phyloP scores from a whole-genome alignment of 345 rosid species.

The Diplotaxis tenuifolia region DNA sequence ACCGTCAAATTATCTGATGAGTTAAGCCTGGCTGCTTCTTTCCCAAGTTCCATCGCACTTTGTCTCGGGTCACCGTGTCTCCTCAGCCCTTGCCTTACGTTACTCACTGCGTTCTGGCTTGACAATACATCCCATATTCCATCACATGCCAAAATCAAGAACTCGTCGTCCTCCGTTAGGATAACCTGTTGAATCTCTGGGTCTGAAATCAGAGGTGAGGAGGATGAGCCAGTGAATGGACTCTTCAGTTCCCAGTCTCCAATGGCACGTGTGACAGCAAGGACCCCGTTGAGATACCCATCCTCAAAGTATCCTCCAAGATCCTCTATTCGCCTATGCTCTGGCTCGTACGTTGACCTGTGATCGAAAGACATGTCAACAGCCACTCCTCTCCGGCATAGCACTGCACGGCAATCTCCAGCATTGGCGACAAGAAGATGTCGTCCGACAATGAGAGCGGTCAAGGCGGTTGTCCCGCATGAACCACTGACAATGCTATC shows the following conservation, averaged over 20 bases:
- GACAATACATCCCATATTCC: constrained; percentile 85
- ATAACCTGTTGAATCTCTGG: constrained; percentile 68
- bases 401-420: constrained; percentile 87
- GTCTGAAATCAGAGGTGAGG: constrained; percentile 73
- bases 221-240: constrained; percentile 19
- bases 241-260: constrained; percentile 79
- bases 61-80: constrained; percentile 67
- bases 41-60: constrained; percentile 69
- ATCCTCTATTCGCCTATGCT: constrained; percentile 59
- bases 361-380: constrained; percentile 79
- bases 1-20: constrained; percentile 71
- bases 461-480: constrained; percentile 87
- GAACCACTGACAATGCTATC: constrained; percentile 46
- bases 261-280: constrained; percentile 74
- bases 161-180: constrained; percentile 71
- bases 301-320: constrained; percentile 63
- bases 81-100: constrained; percentile 64
- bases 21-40: constrained; percentile 67
- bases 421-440: constrained; percentile 79
- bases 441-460: constrained; percentile 84
- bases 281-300: constrained; percentile 71
- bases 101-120: constrained; percentile 78
- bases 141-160: constrained; percentile 73
- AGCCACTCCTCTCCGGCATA: constrained; percentile 61
- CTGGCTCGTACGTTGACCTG: constrained; percentile 56